Evolutionary conservation across 148 eudicot species (phyloP).

Genomic region (Rhododendron williamsianum): DNA sequence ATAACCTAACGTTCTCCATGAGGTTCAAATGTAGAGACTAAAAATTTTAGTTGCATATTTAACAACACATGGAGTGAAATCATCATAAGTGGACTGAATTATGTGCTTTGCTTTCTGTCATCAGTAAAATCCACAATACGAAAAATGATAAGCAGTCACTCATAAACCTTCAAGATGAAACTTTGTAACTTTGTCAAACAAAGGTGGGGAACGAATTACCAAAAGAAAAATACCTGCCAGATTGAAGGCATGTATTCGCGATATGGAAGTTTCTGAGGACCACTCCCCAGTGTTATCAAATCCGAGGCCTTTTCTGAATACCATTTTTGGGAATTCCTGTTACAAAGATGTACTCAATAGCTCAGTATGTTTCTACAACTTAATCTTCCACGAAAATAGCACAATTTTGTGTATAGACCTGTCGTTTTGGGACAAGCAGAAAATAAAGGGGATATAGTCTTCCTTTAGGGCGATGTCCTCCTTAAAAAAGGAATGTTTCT

Average conservation of each 20-base stretch:
- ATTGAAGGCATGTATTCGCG: conserved; percentile 86
- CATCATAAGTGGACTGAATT: background rate
- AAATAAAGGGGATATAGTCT: background rate
- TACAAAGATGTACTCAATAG: conserved; percentile 15
- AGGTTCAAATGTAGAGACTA: background rate
- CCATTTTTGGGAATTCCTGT: conserved; percentile 44
- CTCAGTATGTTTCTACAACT: background rate
- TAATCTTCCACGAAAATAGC: background rate
- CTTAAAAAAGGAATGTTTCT: background rate
- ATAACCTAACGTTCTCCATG: background rate
- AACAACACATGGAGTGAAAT: background rate
- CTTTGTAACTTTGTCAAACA: background rate
- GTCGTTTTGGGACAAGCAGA: background rate
- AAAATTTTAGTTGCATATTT: background rate
- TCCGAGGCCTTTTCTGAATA: conserved; percentile 29
- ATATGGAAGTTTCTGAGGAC: conserved; percentile 27
- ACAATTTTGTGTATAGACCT: background rate
- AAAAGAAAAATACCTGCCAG: conserved; percentile 61
- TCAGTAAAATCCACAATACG: background rate
- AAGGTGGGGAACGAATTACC: background rate
- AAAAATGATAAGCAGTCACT: background rate
- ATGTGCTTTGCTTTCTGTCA: background rate
- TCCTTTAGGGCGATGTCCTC: background rate
- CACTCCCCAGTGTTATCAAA: conserved; percentile 26
- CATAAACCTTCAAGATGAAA: background rate